A percentile compares a stretch with the other conserved stretches of the same genome.
phyloP scores from a whole-genome alignment of 331 rosid species.

The Cucumis variabilis region DNA sequence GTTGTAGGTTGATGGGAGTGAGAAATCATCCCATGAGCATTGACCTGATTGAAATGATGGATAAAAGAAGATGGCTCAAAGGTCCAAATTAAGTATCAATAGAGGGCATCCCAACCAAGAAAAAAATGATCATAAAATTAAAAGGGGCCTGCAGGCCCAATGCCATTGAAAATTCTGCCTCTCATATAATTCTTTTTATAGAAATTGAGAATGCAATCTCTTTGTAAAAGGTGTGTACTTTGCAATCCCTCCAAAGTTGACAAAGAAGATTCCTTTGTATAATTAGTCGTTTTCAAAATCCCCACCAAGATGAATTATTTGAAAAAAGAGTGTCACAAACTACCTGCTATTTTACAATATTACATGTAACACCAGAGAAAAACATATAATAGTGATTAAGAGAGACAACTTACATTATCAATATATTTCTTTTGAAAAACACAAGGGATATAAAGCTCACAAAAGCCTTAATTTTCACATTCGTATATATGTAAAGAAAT shows the following conservation, averaged over 20 bases:
- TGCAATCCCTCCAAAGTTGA: slow-evolving; percentile 1
- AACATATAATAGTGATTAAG: no score
- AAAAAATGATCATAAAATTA: background rate
- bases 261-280: slow-evolving; percentile 16
- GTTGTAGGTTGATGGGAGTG: background rate
- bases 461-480: no score
- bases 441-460: no score
- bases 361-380: background rate
- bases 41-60: background rate
- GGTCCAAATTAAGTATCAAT: background rate
- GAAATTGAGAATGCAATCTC: background rate
- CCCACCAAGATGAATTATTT: background rate
- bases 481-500: no score
- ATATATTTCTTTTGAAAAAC: no score
- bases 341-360: no score
- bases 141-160: background rate
- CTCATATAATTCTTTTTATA: background rate
- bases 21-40: background rate
- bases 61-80: background rate
- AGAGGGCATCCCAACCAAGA: background rate
- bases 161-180: background rate
- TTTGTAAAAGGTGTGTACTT: background rate
- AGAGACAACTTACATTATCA: no score
- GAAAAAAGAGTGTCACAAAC: background rate
- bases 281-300: background rate